Evolutionary conservation across 345 rosid genomes (phyloP), one percentile per base, ranked within the genome.

Genomic region (Draba incana): DNA sequence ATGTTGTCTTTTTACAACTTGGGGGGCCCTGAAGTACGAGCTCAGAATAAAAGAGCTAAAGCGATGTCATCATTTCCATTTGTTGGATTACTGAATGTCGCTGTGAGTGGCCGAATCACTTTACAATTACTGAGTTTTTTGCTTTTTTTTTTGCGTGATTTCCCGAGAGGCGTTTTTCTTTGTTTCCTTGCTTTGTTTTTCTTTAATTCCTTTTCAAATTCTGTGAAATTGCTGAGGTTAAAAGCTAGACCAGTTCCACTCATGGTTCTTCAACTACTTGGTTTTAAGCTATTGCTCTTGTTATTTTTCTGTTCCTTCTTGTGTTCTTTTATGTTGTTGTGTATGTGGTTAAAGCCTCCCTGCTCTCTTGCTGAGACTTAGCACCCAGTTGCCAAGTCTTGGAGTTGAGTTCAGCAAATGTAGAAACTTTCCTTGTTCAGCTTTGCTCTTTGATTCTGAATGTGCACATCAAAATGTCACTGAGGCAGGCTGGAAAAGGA

Each of bases 1-100:
- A 88, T 92, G 92, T 69, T 88, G 51, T 60, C 79, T 57, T 82
- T 80, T 51, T 90, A 88, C 77, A 73, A 59, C 69, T 75, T 73
- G 44, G 56, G 54, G 55, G 77, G 61, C 68, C 31, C 64, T 53
- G 79, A 33, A 58, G 66, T 9, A 55, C 56, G 61, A 52, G 71
- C 31, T 65, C 71, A 27, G 23, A 62, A 27, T 31, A 67, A 64
- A 62, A 63, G 46, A 62, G 81, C 67, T 66, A 60, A 57, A 28
- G 25, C 67, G 56, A 71, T 85, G 70, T 63, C 77, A 12, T 77
- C 78, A 27, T 66, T 75, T 39, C 98, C 97, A n/a, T 74, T 73
- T 70, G 74, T 83, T 64, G 96, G 88, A 60, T 76, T 92, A 67
- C 72, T 88, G 66, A 90, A 88, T 80, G 82, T 90, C 53, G 97